phyloP scores from a whole-genome alignment of 805 yeast species.

The Cyberlindnera galapagoensis region DNA sequence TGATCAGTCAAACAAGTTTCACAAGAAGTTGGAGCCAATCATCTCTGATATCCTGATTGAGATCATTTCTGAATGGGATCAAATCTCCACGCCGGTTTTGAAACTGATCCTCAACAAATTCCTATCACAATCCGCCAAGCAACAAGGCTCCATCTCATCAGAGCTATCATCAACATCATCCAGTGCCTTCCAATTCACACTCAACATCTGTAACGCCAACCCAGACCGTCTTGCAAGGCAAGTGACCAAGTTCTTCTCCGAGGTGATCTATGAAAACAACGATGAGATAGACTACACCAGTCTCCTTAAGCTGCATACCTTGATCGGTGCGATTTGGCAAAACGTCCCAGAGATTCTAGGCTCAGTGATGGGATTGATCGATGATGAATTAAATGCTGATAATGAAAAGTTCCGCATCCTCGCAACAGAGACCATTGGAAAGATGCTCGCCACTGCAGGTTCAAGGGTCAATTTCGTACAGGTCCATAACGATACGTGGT shows the following conservation, averaged over 20 bases:
- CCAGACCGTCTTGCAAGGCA: constrained; percentile 69
- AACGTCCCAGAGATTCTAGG: constrained; percentile 67
- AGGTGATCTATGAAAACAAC: constrained; percentile 48
- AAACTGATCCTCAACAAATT: constrained; percentile 63
- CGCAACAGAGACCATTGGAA: constrained; percentile 71
- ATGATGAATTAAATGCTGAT: constrained; percentile 74
- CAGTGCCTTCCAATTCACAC: constrained; percentile 60
- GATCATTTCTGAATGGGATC: constrained; percentile 62
- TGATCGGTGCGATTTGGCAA: constrained; percentile 68
- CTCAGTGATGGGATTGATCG: constrained; percentile 71
- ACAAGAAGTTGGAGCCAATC: constrained; percentile 49
- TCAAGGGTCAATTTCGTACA: constrained; percentile 52
- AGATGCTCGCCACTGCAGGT: constrained; percentile 44
- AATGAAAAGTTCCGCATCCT: constrained; percentile 52
- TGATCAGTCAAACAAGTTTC: constrained; percentile 41
- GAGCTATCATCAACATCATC: constrained; percentile 14
- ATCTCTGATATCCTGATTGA: constrained; percentile 70
- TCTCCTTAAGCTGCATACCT: constrained; percentile 53
- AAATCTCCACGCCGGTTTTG: constrained; percentile 53
- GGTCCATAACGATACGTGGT: constrained; percentile 54
- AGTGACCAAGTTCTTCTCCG: constrained; percentile 75
- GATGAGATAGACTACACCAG: constrained; percentile 29
- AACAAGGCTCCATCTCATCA: constrained; percentile 12
- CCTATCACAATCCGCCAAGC: constrained; percentile 25
- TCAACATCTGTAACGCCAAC: constrained; percentile 62